These are phyloP conservation scores for Talaromyces sp. DNA, from an alignment of 2,329 filamentous ascomycete genomes.

Conservation along the genomic window DNA sequence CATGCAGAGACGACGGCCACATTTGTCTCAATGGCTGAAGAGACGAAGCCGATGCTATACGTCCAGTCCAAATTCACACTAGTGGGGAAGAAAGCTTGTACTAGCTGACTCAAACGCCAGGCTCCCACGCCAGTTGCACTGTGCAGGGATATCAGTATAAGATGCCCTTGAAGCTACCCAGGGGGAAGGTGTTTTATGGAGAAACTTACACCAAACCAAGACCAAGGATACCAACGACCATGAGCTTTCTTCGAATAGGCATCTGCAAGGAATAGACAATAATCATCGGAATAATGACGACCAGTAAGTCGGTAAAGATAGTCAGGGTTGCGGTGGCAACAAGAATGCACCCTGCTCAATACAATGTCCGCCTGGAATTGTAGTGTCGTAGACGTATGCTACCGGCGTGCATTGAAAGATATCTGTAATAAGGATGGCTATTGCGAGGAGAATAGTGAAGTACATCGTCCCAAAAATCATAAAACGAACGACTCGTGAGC, in stretches of 20 bases:
- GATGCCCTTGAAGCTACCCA: not conserved
- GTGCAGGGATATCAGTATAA: not conserved
- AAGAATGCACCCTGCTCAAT: slow-evolving; percentile 27
- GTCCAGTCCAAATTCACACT: slow-evolving; percentile 17
- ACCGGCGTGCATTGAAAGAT: slow-evolving; percentile 30
- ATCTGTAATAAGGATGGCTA: slow-evolving; percentile 22
- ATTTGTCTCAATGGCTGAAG: slow-evolving; percentile 28
- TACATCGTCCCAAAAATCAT: slow-evolving; percentile 17
- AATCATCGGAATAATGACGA: slow-evolving; percentile 28
- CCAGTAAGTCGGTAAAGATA: slow-evolving; percentile 29
- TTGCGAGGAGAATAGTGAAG: slow-evolving; percentile 18
- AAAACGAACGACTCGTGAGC: slow-evolving; percentile 19
- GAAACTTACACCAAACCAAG: not conserved
- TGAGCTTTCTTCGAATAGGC: slow-evolving; percentile 24
- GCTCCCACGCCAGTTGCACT: slow-evolving; percentile 27
- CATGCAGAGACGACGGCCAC: slow-evolving; percentile 28
- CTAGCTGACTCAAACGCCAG: slow-evolving; percentile 26
- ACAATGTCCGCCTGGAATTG: slow-evolving; percentile 19
- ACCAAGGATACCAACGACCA: slow-evolving; percentile 23
- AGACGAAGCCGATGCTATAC: slow-evolving; percentile 25
- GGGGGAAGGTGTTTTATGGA: not conserved
- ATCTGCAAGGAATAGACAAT: slow-evolving; percentile 29
- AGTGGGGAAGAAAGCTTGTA: slow-evolving; percentile 18
- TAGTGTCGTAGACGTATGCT: slow-evolving; percentile 18
- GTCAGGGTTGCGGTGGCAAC: slow-evolving; percentile 24